Percentiles rank a stretch among this genome's conserved stretches.
phyloP scores from a whole-genome alignment of 2,329 filamentous ascomycete genomes.

The Podosphaera leucotricha region DNA sequence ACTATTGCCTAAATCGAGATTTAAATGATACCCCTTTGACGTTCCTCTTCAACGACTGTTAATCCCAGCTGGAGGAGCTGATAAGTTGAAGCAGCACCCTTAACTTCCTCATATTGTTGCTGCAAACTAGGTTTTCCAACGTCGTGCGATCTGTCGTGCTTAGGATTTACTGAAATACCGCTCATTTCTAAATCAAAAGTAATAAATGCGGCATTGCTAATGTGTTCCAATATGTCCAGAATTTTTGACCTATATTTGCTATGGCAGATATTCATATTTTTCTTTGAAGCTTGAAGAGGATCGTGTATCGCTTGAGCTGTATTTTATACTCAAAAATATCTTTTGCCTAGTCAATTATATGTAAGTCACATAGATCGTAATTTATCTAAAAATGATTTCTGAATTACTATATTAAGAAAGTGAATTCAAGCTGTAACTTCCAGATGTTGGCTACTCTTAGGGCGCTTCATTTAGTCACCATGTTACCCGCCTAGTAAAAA shows the following conservation, averaged over 20 bases:
- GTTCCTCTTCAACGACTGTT: conserved; percentile 36
- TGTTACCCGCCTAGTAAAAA: background rate
- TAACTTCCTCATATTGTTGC: conserved; percentile 35
- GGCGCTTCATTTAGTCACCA: too few species aligned
- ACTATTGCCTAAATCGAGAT: background rate
- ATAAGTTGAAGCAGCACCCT: conserved; percentile 34
- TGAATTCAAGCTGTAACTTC: too few species aligned
- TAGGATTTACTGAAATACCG: conserved; percentile 26
- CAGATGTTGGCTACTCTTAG: too few species aligned
- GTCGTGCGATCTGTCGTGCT: conserved; percentile 14
- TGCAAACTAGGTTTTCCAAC: conserved; percentile 27
- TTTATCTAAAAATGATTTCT: too few species aligned
- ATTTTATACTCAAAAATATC: too few species aligned
- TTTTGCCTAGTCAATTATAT: too few species aligned
- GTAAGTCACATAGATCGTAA: too few species aligned
- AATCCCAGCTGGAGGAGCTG: conserved; percentile 43
- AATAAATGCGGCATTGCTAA: conserved; percentile 36
- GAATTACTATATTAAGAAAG: too few species aligned
- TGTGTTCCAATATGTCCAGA: conserved; percentile 29
- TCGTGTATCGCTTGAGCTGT: too few species aligned
- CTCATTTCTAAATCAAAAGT: conserved; percentile 44
- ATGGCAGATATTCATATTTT: conserved; percentile 30
- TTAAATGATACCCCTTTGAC: conserved; percentile 19
- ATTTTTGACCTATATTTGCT: conserved; percentile 24
- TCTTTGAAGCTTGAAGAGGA: conserved; percentile 3